These are phyloP conservation scores for Peronosclerospora sorghi DNA, from an alignment of 352 stramenopile species.

Conservation along the genomic window DNA sequence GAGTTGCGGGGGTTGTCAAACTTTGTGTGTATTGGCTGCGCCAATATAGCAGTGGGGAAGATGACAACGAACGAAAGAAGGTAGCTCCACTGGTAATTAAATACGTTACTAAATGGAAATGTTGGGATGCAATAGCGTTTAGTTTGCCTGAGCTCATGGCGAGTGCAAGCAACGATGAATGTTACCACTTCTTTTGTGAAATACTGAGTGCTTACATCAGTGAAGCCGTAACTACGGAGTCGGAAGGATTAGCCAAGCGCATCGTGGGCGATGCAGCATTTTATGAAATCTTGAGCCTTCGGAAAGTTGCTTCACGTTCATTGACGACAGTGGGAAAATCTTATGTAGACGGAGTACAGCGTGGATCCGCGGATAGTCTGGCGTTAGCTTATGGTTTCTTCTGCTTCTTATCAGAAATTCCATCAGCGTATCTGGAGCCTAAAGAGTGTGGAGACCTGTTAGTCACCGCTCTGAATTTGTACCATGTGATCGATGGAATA, in stretches of 20 bases:
- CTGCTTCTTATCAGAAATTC: constrained; percentile 24
- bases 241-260: constrained; percentile 20
- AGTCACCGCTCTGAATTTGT: constrained; percentile 11
- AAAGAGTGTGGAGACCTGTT: constrained; percentile 18
- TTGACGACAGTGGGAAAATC: constrained; percentile 19
- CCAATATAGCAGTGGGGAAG: constrained; percentile 7
- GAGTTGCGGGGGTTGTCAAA: constrained; percentile 58
- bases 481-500: constrained; percentile 7
- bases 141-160: constrained; percentile 54
- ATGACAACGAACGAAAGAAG: constrained; percentile 10
- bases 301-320: constrained; percentile 25
- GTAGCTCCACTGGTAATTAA: constrained; percentile 40
- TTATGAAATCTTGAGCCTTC: constrained; percentile 63
- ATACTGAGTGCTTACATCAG: constrained; percentile 26
- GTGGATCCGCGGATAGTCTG: constrained; percentile 2
- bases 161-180: constrained; percentile 19
- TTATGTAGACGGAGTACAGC: constrained; percentile 12
- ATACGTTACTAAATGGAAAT: constrained; percentile 45
- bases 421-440: constrained; percentile 21
- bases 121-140: constrained; percentile 64
- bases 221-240: constrained; percentile 8
- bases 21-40: constrained; percentile 60
- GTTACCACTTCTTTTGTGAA: constrained; percentile 20
- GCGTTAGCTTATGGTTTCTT: constrained; percentile 15
- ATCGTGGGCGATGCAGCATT: constrained; percentile 66